Evolutionary conservation across 176 grass and related monocot species (phyloP).

Genomic region (Aegilops sharonensis): DNA sequence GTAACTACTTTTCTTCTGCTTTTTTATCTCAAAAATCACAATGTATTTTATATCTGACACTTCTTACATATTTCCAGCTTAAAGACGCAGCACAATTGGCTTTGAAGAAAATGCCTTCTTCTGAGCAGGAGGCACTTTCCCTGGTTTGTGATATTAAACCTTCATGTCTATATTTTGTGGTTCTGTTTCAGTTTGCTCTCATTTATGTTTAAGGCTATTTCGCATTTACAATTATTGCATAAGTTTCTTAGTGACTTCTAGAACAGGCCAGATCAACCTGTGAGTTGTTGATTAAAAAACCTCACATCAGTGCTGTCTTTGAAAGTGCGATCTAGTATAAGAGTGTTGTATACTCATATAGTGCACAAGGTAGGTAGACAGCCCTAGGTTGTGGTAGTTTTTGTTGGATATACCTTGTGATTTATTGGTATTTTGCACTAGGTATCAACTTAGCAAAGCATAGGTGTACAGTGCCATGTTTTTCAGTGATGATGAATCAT

Average conservation of each 20-base stretch:
- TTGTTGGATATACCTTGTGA: slow-evolving; percentile 3
- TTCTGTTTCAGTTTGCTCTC: not conserved
- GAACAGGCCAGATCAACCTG: not conserved
- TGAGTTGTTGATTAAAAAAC: not conserved
- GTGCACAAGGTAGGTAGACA: not conserved
- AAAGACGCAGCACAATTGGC: slow-evolving; percentile 98
- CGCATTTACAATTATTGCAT: slow-evolving; percentile 15
- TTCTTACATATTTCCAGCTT: slow-evolving; percentile 58
- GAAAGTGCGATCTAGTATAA: not conserved
- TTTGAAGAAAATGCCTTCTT: slow-evolving; percentile 98
- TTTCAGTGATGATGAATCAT: not conserved
- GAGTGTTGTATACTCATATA: not conserved
- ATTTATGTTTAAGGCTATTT: not conserved
- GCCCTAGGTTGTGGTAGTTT: not conserved
- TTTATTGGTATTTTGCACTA: not conserved
- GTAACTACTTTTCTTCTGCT: slow-evolving; percentile 37
- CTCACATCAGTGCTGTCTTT: not conserved
- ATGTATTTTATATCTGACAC: slow-evolving; percentile 10
- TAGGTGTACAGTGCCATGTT: not conserved
- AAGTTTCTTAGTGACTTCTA: slow-evolving; percentile 1
- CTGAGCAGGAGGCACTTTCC: slow-evolving; percentile 94
- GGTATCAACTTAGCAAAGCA: not conserved
- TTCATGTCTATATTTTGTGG: slow-evolving; percentile 26
- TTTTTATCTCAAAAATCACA: slow-evolving; percentile 22
- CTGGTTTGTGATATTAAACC: slow-evolving; percentile 56